Evolutionary conservation across 2,329 filamentous ascomycete genomes (phyloP).

Genomic region (Trichoderma sp.): DNA sequence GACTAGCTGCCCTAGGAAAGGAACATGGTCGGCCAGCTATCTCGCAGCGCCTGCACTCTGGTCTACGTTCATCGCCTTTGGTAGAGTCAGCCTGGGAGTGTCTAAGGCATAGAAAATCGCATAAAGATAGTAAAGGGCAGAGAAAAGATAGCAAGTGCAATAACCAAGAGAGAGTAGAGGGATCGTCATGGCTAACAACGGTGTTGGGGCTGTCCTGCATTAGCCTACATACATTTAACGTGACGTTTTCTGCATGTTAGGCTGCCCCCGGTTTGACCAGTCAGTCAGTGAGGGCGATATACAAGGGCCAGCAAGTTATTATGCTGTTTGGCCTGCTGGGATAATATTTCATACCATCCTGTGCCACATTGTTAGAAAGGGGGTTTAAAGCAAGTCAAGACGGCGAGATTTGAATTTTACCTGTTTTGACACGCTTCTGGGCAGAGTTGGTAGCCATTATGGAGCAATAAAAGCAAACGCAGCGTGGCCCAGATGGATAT

Average conservation of each 20-base stretch:
- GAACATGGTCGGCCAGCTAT: slow-evolving; percentile 3
- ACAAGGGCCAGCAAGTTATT: background rate
- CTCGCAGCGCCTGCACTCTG: slow-evolving; percentile 10
- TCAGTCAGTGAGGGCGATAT: background rate
- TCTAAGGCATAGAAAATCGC: background rate
- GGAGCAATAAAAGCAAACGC: background rate
- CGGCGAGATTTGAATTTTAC: background rate
- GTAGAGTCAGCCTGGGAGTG: background rate
- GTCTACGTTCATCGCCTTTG: background rate
- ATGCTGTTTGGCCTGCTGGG: background rate
- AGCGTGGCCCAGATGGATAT: background rate
- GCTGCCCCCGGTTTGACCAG: background rate
- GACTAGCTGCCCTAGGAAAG: background rate
- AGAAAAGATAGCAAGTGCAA: background rate
- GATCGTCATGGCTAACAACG: background rate
- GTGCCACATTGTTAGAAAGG: background rate
- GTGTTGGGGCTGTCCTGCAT: background rate
- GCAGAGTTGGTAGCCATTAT: background rate
- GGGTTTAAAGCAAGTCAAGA: background rate
- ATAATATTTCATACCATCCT: slow-evolving; percentile 1
- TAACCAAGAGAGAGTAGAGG: background rate
- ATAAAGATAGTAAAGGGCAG: too few species aligned
- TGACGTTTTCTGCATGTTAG: slow-evolving; percentile 14
- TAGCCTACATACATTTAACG: slow-evolving; percentile 12
- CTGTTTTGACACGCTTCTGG: slow-evolving; percentile 7